Percentiles rank a stretch among this genome's conserved stretches.
Evolutionary conservation across 441 rosid species (phyloP).

Genomic region (Adansonia grandidieri): DNA sequence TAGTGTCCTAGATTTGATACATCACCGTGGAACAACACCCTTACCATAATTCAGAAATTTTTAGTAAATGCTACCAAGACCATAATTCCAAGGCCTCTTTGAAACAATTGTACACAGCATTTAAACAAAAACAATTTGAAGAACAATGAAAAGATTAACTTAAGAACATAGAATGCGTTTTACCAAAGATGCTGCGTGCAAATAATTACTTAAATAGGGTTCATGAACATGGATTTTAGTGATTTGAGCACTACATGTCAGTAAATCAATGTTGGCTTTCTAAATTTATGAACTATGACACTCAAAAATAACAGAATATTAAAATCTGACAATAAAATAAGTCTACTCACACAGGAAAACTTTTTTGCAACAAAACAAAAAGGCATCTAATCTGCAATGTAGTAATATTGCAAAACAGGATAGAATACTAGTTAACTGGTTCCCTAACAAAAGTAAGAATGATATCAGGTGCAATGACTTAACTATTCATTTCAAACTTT

Average conservation of each 20-base stretch:
- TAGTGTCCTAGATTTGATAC: conserved; percentile 11
- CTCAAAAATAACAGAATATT: conserved; percentile 12
- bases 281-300: conserved; percentile 7
- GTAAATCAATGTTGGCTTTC: not conserved
- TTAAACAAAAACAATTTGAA: not conserved
- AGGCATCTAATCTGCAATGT: not conserved
- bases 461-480: conserved; percentile 11
- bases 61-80: not conserved
- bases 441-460: conserved; percentile 12
- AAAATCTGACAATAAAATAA: conserved; percentile 5
- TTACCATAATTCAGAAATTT: conserved; percentile 11
- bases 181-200: not conserved
- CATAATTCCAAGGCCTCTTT: conserved; percentile 9
- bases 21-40: not conserved
- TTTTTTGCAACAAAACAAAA: not conserved
- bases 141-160: not conserved
- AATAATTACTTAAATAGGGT: not conserved
- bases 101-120: not conserved
- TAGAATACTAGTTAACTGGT: conserved; percentile 3
- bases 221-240: no score
- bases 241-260: not conserved
- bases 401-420: not conserved
- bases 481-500: not conserved
- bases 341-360: not conserved
- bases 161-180: not conserved